These are phyloP conservation scores for Aspergillus wentii DNA, from an alignment of 495 filamentous ascomycete genomes.

Conservation along the genomic window DNA sequence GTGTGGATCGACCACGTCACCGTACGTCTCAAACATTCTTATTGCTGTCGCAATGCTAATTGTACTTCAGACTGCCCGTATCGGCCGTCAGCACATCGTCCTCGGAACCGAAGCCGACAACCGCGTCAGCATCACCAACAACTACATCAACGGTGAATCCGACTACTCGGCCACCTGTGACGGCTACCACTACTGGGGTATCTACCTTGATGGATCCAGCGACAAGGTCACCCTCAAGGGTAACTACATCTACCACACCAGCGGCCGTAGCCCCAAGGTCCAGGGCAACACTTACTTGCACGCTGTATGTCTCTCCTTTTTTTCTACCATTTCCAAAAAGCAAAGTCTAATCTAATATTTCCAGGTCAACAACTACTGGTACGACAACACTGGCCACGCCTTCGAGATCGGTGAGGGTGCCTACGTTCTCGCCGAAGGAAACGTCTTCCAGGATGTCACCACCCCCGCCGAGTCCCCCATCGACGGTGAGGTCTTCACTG, in stretches of 20 bases:
- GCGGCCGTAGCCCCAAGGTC: constrained; percentile 39
- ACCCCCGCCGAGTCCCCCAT: constrained; percentile 21
- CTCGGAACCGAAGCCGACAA: constrained; percentile 34
- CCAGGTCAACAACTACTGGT: constrained; percentile 57
- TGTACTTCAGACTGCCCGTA: constrained; percentile 33
- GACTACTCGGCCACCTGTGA: constrained; percentile 40
- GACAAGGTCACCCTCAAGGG: constrained; percentile 42
- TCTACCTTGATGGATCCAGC: constrained; percentile 35
- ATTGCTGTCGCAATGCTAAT: not conserved
- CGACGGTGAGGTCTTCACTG: constrained; percentile 39
- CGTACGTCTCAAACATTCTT: constrained; percentile 5
- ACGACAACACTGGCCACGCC: constrained; percentile 46
- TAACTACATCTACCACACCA: constrained; percentile 44
- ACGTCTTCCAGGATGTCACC: constrained; percentile 50
- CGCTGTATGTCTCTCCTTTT: constrained; percentile 19
- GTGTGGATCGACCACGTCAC: constrained; percentile 48
- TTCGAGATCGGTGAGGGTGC: constrained; percentile 50
- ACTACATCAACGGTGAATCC: constrained; percentile 36
- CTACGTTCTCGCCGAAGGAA: constrained; percentile 54
- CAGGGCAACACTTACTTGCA: constrained; percentile 39
- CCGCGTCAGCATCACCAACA: constrained; percentile 43
- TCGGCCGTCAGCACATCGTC: constrained; percentile 42
- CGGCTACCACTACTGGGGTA: constrained; percentile 42
- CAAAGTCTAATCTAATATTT: too few relatives aligned
- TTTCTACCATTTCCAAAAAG: too few relatives aligned